These are phyloP conservation scores for Sphaerostilbella broomeana DNA, from an alignment of 2,329 filamentous ascomycete genomes.

Conservation along the genomic window DNA sequence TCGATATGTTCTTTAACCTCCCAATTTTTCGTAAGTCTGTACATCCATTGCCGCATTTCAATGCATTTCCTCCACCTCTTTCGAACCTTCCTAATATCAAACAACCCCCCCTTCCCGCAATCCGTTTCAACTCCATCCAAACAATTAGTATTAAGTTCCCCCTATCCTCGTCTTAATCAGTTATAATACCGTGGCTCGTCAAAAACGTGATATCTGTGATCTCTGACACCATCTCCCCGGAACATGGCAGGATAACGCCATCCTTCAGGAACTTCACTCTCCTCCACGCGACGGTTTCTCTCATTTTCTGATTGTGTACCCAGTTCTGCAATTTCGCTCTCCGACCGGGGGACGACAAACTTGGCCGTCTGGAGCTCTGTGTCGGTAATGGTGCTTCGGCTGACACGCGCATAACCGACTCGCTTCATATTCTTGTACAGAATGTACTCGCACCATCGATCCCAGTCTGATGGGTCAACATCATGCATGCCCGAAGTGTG, in stretches of 20 bases:
- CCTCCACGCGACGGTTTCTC: constrained; percentile 53
- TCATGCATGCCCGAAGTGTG: constrained; percentile 86
- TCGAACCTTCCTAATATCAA: too few species aligned
- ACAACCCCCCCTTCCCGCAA: too few species aligned
- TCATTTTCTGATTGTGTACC: constrained; percentile 43
- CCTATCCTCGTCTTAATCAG: too few species aligned
- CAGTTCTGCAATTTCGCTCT: constrained; percentile 45
- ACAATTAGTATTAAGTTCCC: too few species aligned
- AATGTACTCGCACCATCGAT: constrained; percentile 98
- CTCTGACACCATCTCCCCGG: constrained; percentile 76
- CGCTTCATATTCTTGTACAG: constrained; percentile 83
- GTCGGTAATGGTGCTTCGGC: constrained; percentile 86
- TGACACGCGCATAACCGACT: constrained; percentile 84
- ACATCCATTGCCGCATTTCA: too few species aligned
- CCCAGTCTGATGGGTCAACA: constrained; percentile 88
- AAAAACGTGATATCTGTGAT: constrained; percentile 92
- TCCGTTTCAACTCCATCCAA: constrained; percentile 11
- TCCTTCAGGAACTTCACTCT: constrained; percentile 68
- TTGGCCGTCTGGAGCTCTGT: constrained; percentile 96
- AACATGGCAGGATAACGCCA: constrained; percentile 81
- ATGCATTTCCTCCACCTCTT: too few species aligned
- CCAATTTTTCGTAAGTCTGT: too few species aligned
- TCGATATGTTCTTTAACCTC: too few species aligned
- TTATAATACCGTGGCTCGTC: constrained; percentile 74
- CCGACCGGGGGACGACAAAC: constrained; percentile 69